phyloP scores from a whole-genome alignment of 1,139 yeast species.

The Candida albicans region DNA sequence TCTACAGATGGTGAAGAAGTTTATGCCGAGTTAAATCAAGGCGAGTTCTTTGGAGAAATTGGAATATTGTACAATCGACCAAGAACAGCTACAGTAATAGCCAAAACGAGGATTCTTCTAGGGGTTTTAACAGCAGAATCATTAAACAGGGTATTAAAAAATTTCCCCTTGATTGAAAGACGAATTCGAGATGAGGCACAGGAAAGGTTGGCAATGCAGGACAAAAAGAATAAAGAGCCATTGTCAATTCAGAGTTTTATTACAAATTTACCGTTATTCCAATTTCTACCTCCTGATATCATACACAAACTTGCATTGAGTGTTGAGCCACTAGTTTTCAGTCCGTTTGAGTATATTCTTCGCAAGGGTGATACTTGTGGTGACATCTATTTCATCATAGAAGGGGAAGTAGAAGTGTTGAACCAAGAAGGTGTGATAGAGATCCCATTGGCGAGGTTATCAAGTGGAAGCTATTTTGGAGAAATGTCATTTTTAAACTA shows the following conservation, averaged over 20 bases:
- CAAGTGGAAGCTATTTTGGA: conserved; percentile 69
- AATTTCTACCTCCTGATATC: conserved; percentile 53
- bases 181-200: conserved; percentile 77
- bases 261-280: conserved; percentile 57
- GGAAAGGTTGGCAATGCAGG: conserved; percentile 69
- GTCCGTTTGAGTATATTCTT: conserved; percentile 60
- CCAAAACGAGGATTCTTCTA: conserved; percentile 61
- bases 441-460: conserved; percentile 54
- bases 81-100: conserved; percentile 77
- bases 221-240: conserved; percentile 46
- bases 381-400: conserved; percentile 64
- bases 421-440: conserved; percentile 38
- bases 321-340: conserved; percentile 54
- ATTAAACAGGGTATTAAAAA: conserved; percentile 56
- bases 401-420: conserved; percentile 71
- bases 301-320: conserved; percentile 64
- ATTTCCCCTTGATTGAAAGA: conserved; percentile 65
- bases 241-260: conserved; percentile 55
- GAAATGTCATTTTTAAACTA: conserved; percentile 68
- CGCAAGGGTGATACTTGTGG: conserved; percentile 59
- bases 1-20: conserved; percentile 75
- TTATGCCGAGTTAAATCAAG: conserved; percentile 67
- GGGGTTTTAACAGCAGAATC: conserved; percentile 70
- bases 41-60: conserved; percentile 76
- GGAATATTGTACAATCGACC: conserved; percentile 76